These are phyloP conservation scores for Euphrasia arctica DNA, from an alignment of 305 asterid species.

Conservation along the genomic window DNA sequence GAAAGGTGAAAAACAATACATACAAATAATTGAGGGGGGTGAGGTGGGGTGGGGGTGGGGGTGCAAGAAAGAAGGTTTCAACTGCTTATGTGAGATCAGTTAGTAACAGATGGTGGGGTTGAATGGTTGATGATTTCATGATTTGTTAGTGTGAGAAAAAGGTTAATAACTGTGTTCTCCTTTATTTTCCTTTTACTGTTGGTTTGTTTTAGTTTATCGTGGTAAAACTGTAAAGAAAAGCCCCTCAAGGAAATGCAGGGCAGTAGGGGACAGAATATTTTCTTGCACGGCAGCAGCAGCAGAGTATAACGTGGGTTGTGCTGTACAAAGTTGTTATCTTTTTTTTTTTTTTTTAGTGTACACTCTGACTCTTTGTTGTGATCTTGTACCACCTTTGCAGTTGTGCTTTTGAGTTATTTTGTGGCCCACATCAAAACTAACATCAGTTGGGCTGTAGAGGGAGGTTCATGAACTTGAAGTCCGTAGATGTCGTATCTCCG, in stretches of 20 bases:
- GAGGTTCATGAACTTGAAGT: too few relatives aligned
- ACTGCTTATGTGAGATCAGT: constrained; percentile 24
- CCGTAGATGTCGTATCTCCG: too few relatives aligned
- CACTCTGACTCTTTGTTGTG: too few relatives aligned
- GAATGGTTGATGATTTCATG: constrained; percentile 27
- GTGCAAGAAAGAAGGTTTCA: constrained; percentile 30
- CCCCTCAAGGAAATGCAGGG: constrained; percentile 22
- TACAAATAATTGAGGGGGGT: not conserved
- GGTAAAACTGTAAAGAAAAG: constrained; percentile 7
- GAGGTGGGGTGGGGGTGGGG: too few relatives aligned
- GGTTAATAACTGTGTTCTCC: constrained; percentile 13
- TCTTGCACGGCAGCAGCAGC: constrained; percentile 24
- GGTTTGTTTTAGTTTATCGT: not conserved
- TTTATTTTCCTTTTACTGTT: not conserved
- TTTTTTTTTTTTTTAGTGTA: too few relatives aligned
- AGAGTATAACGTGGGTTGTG: constrained; percentile 26
- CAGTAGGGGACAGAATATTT: constrained; percentile 34
- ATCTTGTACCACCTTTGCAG: too few relatives aligned
- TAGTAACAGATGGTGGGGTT: constrained; percentile 27
- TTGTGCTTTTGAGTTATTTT: too few relatives aligned
- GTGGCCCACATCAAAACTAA: too few relatives aligned
- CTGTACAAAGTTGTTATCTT: not conserved
- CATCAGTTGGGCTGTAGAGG: too few relatives aligned
- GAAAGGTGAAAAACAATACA: not conserved
- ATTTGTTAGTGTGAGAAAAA: constrained; percentile 19